Base-by-base conservation (phyloP, 805 yeast species). In the Candida suzukii region DNA sequence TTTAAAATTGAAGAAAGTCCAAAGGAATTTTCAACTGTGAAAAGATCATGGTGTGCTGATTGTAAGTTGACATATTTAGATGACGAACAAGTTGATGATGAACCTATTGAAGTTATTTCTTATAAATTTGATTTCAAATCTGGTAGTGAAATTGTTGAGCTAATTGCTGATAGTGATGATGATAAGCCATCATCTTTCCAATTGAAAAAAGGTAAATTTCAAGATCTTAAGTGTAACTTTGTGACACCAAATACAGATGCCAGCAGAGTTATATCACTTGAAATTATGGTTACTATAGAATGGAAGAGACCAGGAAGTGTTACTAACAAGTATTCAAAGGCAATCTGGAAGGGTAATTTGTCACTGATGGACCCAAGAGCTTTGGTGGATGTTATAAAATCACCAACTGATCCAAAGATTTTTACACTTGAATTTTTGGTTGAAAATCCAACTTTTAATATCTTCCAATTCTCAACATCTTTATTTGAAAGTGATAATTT, bases 401-500 rank as follows among this genome's bases (percentile, higher is more conserved):
- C 45, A 2, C 44, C 53, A 35, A 49, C 50, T 26, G 45, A 46
- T 12, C 17, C 46, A 26, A 52, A 48, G 25, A 46, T 44, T 2
- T 48, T 66, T 14, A 58, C 53, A 34, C 55, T 77, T 35, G 64
- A 54, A 13, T 85, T 75, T 53, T 67, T 70, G 39, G 53, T 86
- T 38, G 95, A 86, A 53, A 86, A 86, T 52, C 88, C 95, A 13
- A 82, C 95, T 0, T 69, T 83, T 2, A 67, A 82, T 35, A 71
- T 81, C 2, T 77, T 87, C 47, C 76, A 78, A 11, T 87, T 83
- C 46, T 51, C 59, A 21, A 52, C 58, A 1, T 41, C 61, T 8
- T 42, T 61, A 17, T 40, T 50, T 7, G 42, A 53, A 10, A 48
- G 52, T 31, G 57, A 46, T 24, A 45, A 52, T 11, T 45, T 60